Evolutionary conservation across 1,139 yeast genomes (phyloP).

Genomic region (Taphrina betulina): DNA sequence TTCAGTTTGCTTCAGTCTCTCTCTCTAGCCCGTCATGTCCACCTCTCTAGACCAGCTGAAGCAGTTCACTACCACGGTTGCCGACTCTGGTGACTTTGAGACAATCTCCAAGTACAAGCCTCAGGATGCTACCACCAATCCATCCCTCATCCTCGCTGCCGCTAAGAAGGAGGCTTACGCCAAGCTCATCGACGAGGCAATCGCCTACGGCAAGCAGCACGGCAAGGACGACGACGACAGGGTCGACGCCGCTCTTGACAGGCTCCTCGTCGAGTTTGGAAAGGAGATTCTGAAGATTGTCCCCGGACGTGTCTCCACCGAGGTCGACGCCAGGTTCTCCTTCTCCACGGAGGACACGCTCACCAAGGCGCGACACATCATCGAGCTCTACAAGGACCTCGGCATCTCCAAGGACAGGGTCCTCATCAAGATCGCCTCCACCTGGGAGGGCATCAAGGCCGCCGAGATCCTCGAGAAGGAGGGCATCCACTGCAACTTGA

Average conservation of each 20-base stretch:
- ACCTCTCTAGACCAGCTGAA: slow-evolving; percentile 85
- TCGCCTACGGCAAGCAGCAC: slow-evolving; percentile 70
- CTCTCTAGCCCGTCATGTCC: too few species aligned
- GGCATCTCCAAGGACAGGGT: slow-evolving; percentile 88
- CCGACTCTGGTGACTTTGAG: slow-evolving; percentile 99
- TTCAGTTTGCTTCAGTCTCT: too few species aligned
- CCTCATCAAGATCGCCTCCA: slow-evolving; percentile 93
- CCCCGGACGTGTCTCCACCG: slow-evolving; percentile 99
- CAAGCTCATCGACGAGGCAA: slow-evolving; percentile 83
- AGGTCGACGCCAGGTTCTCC: slow-evolving; percentile 96
- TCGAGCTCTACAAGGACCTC: slow-evolving; percentile 73
- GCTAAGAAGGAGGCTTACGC: slow-evolving; percentile 87
- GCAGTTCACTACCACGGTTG: slow-evolving; percentile 90
- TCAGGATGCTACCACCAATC: slow-evolving; percentile 99
- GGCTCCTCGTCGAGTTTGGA: slow-evolving; percentile 94
- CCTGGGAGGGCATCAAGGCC: slow-evolving; percentile 99
- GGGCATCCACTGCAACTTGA: slow-evolving; percentile 92
- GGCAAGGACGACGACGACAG: slow-evolving; percentile 49
- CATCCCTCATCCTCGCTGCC: slow-evolving; percentile 95
- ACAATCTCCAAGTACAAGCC: slow-evolving; percentile 92
- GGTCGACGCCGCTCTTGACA: slow-evolving; percentile 79
- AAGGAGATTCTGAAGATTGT: slow-evolving; percentile 87
- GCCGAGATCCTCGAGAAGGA: slow-evolving; percentile 92
- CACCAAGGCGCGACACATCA: slow-evolving; percentile 85
- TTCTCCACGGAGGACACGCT: slow-evolving; percentile 92